Base-by-base conservation (phyloP, 1,139 yeast species). In the Pichia sp. region DNA sequence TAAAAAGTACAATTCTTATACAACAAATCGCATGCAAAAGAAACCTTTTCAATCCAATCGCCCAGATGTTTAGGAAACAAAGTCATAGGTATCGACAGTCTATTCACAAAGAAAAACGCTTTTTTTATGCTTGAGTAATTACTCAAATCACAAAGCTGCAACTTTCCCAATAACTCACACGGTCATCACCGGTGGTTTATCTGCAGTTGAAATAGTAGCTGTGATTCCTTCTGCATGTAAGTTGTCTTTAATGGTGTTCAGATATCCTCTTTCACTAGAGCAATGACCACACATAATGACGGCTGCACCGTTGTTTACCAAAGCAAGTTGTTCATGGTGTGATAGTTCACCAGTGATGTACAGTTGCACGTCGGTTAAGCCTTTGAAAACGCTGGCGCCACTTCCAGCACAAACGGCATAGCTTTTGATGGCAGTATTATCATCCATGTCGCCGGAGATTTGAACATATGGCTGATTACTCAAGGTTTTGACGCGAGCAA, bases 371-470 rank as follows among this genome's bases (percentile, higher is more conserved):
- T 77, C 77, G 4, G 67, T 65, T 16, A 16, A 16, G 23, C 23
- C 23, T 16, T 16, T 16, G 57, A 85, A 75, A 0, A 85, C 80
- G 0, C 77, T 68, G 1, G 85, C 81, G 0, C 99, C 99, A 4
- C 96, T 85, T 0, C 99, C 99, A 4, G 98, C 98, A 64, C 99
- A 92, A 27, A 92, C 63, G 0, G 97, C 97, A n/a, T 88, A 69
- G 0, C 72, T 69, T 27, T 61, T 62, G 37, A 85, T 68, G 9
- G 36, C 7, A 9, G 26, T 7, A 23, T 9, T 7, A 62, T 11
- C 11, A 29, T 9, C 26, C 16, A 10, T 32, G 2, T 71, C 64
- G 0, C 72, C 68, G 5, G n/a, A 38, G 27, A 87, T 76, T 60
- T 85, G 95, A 8, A 90, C 67, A 51, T 79, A 67, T 0, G 62